Percentiles rank a stretch among this genome's conserved stretches.
These are phyloP conservation scores for Globisporangium cylindrosporum DNA, from an alignment of 352 stramenopile genomes.

Conservation along the genomic window DNA sequence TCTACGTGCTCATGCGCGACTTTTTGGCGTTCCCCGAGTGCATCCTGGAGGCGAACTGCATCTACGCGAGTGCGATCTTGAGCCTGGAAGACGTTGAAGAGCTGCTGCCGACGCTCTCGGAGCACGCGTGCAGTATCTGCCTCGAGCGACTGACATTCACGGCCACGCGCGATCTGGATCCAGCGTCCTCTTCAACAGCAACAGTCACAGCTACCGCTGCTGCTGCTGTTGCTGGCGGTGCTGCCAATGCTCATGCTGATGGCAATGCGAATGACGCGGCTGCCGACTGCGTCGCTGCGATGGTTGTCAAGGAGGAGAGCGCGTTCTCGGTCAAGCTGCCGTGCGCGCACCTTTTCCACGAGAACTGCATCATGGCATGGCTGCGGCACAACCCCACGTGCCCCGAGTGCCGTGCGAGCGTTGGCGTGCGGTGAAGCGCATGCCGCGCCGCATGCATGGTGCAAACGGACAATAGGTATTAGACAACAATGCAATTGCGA, in stretches of 20 bases:
- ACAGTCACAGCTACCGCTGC: too few species aligned
- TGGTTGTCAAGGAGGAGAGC: conserved; percentile 3
- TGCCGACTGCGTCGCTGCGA: conserved; percentile 1
- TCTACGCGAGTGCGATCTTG: conserved; percentile 55
- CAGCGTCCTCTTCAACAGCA: neutral
- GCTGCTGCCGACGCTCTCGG: conserved; percentile 26
- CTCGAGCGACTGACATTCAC: conserved; percentile 33
- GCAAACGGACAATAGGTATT: too few species aligned
- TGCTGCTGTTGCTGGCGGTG: neutral
- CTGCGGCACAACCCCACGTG: conserved; percentile 56
- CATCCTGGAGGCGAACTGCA: conserved; percentile 47
- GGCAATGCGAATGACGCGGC: conserved; percentile 2
- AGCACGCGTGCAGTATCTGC: conserved; percentile 58
- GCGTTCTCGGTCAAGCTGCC: conserved; percentile 43
- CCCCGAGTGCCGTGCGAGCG: conserved; percentile 48
- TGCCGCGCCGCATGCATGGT: too few species aligned
- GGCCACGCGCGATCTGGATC: conserved; percentile 22
- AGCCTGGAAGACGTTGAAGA: conserved; percentile 53
- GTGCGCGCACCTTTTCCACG: conserved; percentile 55
- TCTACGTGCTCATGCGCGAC: conserved; percentile 54
- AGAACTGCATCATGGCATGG: conserved; percentile 71
- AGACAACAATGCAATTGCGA: too few species aligned
- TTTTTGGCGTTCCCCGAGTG: conserved; percentile 47
- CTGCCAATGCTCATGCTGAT: neutral
- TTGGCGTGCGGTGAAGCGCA: conserved; percentile 17